Evolutionary conservation across 1,139 yeast species (phyloP), one percentile per base, ranked within the genome.

Genomic region (Candida sp.): DNA sequence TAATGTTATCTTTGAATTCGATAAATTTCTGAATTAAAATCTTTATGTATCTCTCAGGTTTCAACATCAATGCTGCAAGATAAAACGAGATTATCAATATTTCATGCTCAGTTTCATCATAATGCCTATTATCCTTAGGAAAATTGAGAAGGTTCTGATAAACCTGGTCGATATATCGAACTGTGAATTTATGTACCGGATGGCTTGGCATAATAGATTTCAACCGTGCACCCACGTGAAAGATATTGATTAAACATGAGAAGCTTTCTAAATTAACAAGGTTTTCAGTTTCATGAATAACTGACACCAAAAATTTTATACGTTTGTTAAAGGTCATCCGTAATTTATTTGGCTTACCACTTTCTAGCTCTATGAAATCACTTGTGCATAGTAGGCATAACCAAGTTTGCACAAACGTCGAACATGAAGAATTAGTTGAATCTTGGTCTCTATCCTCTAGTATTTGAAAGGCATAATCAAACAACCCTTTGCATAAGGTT

Each of bases 181-280:
- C 45, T 7, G 81, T 62, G 53, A 78, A 82, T 38, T 55, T 57
- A 11, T 72, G 74, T 5, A 80, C 54, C 1, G 79, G 70, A 53
- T 77, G 77, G 7, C 58, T 46, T 7, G 47, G 45, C 12, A 52
- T 49, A 8, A 48, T 39, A 4, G 55, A 43, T 5, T 63, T 59
- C 22, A 69, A 52, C 42, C 69, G 58, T 4, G 79, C 73, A 5
- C 79, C 81, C 43, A 73, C 56, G 39, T 66, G 68, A 45, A 66
- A 70, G 5, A 77, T 59, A 37, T 73, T 68, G 32, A 78, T 66
- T 32, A 73, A 53, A 1, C 72, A 50, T 62, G 79, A 68, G 62
- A 70, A 63, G 43, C 74, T 66, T 45, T 75, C 77, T 38, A 77
- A 58, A 45, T 67, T 67, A 19, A 66, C 57, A 19, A 70, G 57